Percentiles rank a stretch among this genome's conserved stretches.
Conservation (phyloP, 345 rosid genomes). For the Aurinia saxatilis region DNA sequence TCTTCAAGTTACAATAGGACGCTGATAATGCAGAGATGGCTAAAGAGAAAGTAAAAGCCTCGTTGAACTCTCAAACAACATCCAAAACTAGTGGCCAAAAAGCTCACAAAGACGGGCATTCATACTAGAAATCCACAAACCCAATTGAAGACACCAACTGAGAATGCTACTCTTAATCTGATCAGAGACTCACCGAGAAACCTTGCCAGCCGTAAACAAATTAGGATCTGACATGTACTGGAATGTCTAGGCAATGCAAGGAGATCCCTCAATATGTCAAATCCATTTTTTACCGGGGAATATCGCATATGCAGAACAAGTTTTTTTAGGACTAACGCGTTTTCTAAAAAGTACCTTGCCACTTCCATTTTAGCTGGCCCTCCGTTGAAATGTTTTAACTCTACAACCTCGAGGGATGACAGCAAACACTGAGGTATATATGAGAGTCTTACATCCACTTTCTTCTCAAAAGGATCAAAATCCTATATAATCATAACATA, state of each 20-base stretch:
- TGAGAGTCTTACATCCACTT: background rate
- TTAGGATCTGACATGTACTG: background rate
- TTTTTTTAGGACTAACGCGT: too few relatives aligned
- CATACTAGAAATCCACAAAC: background rate
- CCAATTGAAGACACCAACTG: background rate
- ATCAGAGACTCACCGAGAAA: background rate
- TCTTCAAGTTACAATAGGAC: too few relatives aligned
- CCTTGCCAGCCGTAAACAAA: too few relatives aligned
- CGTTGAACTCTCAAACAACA: too few relatives aligned
- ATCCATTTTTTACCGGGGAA: background rate
- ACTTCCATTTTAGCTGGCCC: background rate
- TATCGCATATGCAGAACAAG: background rate
- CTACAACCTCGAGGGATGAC: too few relatives aligned
- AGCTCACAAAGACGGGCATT: too few relatives aligned
- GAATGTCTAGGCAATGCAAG: constrained; percentile 13
- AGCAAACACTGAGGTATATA: too few relatives aligned
- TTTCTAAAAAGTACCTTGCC: constrained; percentile 12
- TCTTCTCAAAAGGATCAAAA: background rate
- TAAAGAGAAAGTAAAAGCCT: too few relatives aligned
- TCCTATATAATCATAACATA: background rate
- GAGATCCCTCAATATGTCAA: background rate
- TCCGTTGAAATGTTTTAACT: background rate
- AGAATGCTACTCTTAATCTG: background rate
- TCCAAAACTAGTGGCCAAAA: too few relatives aligned
- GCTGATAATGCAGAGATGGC: too few relatives aligned